phyloP scores from a whole-genome alignment of 2,329 filamentous ascomycete genomes.

The Coleophoma cylindrospora region DNA sequence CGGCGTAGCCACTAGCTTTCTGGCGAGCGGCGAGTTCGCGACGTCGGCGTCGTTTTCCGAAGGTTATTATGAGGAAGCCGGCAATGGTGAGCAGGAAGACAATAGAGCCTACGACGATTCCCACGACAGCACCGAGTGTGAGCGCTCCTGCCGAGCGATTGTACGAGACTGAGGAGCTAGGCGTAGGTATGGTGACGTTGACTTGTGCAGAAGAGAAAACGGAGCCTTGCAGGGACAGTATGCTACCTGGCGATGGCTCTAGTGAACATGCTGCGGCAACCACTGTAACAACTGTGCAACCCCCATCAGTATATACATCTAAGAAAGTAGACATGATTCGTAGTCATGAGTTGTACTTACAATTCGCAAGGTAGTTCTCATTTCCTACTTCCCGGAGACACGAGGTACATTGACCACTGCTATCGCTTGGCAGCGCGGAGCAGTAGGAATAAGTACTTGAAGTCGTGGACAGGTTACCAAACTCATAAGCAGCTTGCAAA shows the following conservation, averaged over 20 bases:
- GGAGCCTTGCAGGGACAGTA: conserved; percentile 44
- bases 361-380: conserved; percentile 46
- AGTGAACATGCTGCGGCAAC: conserved; percentile 53
- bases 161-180: conserved; percentile 22
- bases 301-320: conserved; percentile 1
- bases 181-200: conserved; percentile 44
- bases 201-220: conserved; percentile 44
- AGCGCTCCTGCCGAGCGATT: conserved; percentile 32
- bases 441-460: conserved; percentile 50
- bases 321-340: conserved; percentile 15
- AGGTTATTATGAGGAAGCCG: conserved; percentile 50
- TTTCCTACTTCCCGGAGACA: conserved; percentile 38
- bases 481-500: conserved; percentile 41
- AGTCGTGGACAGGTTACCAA: conserved; percentile 41
- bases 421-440: conserved; percentile 35
- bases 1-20: conserved; percentile 15
- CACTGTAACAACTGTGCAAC: conserved; percentile 37
- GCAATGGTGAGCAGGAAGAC: conserved; percentile 39
- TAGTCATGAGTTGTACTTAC: conserved; percentile 28
- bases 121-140: conserved; percentile 49
- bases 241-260: conserved; percentile 39
- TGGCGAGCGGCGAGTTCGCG: conserved; percentile 41
- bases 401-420: conserved; percentile 37
- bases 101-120: conserved; percentile 49
- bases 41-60: conserved; percentile 49